These are phyloP conservation scores for Pythium aristosporum DNA, from an alignment of 352 stramenopile species.

Conservation along the genomic window DNA sequence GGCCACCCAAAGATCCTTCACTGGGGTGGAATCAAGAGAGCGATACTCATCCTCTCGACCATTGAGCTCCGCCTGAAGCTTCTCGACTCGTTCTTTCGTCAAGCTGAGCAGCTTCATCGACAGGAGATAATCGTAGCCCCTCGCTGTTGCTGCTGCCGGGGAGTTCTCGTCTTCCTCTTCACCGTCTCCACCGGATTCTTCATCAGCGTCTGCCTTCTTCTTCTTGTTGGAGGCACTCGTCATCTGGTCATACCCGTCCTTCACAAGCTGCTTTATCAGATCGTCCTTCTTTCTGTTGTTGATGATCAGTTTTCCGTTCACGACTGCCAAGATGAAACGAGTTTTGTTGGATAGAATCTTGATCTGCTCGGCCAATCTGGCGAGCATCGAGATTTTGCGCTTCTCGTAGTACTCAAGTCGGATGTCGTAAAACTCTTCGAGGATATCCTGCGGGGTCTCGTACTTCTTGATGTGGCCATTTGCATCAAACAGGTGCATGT, in stretches of 20 bases:
- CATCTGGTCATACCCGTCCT: constrained; percentile 87
- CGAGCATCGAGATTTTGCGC: constrained; percentile 88
- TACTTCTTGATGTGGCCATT: constrained; percentile 93
- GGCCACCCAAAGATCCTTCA: constrained; percentile 91
- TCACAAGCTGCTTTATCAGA: constrained; percentile 85
- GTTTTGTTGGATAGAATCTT: constrained; percentile 93
- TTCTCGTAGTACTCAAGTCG: constrained; percentile 92
- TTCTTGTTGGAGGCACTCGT: constrained; percentile 38
- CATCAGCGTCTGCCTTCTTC: constrained; percentile 46
- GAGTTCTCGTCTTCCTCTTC: constrained; percentile 44
- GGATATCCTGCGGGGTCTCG: constrained; percentile 88
- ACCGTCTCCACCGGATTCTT: constrained; percentile 43
- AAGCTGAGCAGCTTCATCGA: constrained; percentile 95
- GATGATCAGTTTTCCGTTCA: constrained; percentile 91
- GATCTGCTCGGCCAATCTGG: constrained; percentile 89
- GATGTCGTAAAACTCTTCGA: constrained; percentile 93
- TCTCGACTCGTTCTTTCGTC: constrained; percentile 93
- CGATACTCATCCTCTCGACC: constrained; percentile 86
- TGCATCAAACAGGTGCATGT: constrained; percentile 97
- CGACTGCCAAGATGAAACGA: constrained; percentile 94
- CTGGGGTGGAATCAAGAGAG: constrained; percentile 72
- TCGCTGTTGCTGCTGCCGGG: constrained; percentile 30
- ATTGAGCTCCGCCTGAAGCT: constrained; percentile 86
- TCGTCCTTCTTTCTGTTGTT: constrained; percentile 93
- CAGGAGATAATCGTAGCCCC: constrained; percentile 94